A percentile compares a stretch with the other conserved stretches of the same genome.
Evolutionary conservation across 2,329 filamentous ascomycete genomes (phyloP).

Genomic region (Alternaria novae-zelandiae): DNA sequence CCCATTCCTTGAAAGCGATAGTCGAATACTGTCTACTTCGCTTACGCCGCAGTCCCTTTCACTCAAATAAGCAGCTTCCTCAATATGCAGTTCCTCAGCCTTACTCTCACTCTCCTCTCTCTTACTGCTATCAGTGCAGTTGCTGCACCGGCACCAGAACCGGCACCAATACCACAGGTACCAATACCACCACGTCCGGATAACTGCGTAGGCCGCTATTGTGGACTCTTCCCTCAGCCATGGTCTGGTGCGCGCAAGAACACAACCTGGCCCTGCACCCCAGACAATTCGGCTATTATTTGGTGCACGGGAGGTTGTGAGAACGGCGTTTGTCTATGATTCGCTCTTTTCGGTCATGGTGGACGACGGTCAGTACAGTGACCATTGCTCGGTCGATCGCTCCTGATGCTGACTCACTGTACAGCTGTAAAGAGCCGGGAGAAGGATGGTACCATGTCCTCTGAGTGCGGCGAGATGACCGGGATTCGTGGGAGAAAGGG

Average conservation of each 20-base stretch:
- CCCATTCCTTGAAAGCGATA: background rate
- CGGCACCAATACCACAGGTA: background rate
- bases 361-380: background rate
- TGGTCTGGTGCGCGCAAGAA: background rate
- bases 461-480: background rate
- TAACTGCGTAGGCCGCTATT: background rate
- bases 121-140: background rate
- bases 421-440: background rate
- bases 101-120: background rate
- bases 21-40: background rate
- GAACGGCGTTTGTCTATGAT: background rate
- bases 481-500: background rate
- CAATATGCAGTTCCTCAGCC: background rate
- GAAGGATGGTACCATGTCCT: background rate
- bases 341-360: background rate
- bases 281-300: background rate
- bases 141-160: background rate
- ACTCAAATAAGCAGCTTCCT: background rate
- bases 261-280: too few species aligned
- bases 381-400: background rate
- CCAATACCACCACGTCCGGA: background rate
- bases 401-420: background rate
- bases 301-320: background rate
- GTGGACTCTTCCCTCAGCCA: background rate
- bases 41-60: background rate